These are phyloP conservation scores for Tillandsia fasciculata DNA, from an alignment of 176 grass and related monocot genomes.

Conservation along the genomic window DNA sequence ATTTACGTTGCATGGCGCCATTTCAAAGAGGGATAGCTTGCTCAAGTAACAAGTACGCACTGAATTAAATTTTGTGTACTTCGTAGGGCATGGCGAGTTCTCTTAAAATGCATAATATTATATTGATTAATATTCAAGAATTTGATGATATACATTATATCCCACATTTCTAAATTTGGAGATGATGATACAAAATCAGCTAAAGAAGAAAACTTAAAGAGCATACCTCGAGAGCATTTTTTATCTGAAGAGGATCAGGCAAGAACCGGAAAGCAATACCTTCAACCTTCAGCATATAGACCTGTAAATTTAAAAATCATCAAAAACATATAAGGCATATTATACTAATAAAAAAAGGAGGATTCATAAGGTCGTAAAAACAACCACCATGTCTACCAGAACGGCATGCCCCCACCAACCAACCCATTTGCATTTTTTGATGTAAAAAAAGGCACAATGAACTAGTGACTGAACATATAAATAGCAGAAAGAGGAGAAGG, in stretches of 20 bases:
- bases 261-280: constrained; percentile 90
- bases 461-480: no score
- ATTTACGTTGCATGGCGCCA: not conserved
- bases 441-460: no score
- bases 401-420: no score
- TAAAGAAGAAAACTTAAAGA: not conserved
- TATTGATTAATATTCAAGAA: not conserved
- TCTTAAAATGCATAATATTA: not conserved
- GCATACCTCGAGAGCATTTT: constrained; percentile 71
- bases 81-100: not conserved
- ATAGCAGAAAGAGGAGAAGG: no score
- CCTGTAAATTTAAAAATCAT: constrained; percentile 29
- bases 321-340: constrained; percentile 4
- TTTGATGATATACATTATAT: not conserved
- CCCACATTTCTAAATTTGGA: not conserved
- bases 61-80: not conserved
- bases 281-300: constrained; percentile 98
- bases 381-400: constrained; percentile 3
- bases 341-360: constrained; percentile 5
- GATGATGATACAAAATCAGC: not conserved
- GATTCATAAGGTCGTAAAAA: not conserved
- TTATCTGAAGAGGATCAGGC: constrained; percentile 95
- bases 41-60: not conserved
- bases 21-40: not conserved
- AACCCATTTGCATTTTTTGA: no score